Evolutionary conservation across 805 yeast genomes (phyloP), one percentile per base, ranked within the genome.

Genomic region (Osmozyma mogii): DNA sequence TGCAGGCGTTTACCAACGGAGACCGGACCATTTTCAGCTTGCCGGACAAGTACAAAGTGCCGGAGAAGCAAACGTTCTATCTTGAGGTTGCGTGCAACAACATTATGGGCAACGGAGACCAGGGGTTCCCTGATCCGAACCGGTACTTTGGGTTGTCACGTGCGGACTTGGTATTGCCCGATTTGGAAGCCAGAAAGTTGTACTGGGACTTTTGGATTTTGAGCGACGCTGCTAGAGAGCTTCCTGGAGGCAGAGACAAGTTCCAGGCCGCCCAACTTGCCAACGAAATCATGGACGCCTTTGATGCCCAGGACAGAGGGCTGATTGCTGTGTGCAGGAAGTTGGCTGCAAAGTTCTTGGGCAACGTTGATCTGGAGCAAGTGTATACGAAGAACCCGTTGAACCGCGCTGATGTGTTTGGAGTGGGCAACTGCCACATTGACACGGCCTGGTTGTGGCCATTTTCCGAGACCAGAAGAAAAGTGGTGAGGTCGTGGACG

Each of bases 381-480:
- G 96, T 89, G 1, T 43, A 22, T 30, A 32, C 37, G n/a, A 31
- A 24, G 12, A 32, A 41, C 14, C 43, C 54, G 6, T 65, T 68
- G 36, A 61, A 65, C 17, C 31, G 54, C 16, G 56, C 72, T 34
- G 77, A 79, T 33, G 95, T 88, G 8, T 80, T 64, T 54, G 95
- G 84, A 6, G 70, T 92, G 41, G 98, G 98, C 24, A 84, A 92
- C 52, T 92, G 97, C 53, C 97, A 88, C 54, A 88, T 88, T 44
- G 98, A 89, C 49, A 89, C 97, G 11, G 97, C 97, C 10, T 89
- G 98, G 98, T 66, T 87, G 35, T 89, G 98, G 98, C 97, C 96
- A n/a, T 89, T 81, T 64, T 96, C 95, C 3, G 96, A 92, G 52
- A 85, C 97, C 1, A 79, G 83, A 44, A 72, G 97, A 30, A 89